A percentile compares a stretch with the other conserved stretches of the same genome.
These are phyloP conservation scores for Fraxinus paxiana DNA, from an alignment of 305 asterid species.

Conservation along the genomic window DNA sequence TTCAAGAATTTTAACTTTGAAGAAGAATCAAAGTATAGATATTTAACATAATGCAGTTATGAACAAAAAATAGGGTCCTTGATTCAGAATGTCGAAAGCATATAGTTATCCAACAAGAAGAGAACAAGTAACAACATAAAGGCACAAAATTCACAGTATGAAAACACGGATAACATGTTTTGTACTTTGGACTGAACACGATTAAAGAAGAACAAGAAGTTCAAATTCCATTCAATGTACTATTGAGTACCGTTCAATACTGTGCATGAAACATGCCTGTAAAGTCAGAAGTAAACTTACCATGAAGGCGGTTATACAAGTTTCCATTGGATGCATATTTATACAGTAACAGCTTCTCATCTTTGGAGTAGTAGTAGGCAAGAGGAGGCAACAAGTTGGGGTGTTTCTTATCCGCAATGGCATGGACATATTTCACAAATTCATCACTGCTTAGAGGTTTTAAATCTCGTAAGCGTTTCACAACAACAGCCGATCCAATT, in stretches of 20 bases:
- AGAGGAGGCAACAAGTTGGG: conserved; percentile 60
- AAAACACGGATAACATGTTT: not conserved
- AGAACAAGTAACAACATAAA: not conserved
- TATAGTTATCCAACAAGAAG: not conserved
- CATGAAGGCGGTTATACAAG: conserved; percentile 50
- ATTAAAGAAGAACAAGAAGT: not conserved
- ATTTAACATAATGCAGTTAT: not conserved
- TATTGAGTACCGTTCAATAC: not conserved
- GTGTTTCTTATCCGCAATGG: conserved; percentile 55
- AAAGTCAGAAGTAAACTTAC: conserved; percentile 26
- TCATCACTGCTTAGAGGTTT: conserved; percentile 61
- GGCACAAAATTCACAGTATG: not conserved
- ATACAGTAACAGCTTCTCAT: conserved; percentile 59
- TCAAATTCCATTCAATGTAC: not conserved
- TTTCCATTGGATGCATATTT: conserved; percentile 59
- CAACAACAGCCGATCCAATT: conserved; percentile 49
- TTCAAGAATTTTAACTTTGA: not conserved
- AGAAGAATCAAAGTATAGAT: not conserved
- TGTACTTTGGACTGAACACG: not conserved
- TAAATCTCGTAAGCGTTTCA: conserved; percentile 63
- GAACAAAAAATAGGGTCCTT: not conserved
- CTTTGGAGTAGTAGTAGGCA: conserved; percentile 61
- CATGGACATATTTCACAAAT: conserved; percentile 45
- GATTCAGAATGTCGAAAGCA: not conserved
- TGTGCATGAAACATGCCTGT: not conserved